Evolutionary conservation across 192 early-diverging fungal genomes (phyloP).

Genomic region (Coemansia biformis): DNA sequence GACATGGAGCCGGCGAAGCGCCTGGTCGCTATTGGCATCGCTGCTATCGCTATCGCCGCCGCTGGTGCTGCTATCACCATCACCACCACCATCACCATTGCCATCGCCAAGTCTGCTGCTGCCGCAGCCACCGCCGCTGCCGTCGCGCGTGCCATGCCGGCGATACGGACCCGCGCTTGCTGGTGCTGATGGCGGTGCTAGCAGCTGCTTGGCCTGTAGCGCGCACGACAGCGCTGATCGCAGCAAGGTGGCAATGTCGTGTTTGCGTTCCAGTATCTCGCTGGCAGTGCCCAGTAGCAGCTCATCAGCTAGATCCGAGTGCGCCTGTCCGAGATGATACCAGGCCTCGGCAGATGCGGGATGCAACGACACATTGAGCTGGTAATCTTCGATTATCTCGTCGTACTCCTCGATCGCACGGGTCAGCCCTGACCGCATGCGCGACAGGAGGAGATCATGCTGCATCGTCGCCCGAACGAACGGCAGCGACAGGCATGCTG

Average conservation of each 20-base stretch:
- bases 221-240: conserved; percentile 32
- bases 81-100: not conserved
- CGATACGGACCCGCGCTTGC: too few relatives aligned
- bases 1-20: conserved; percentile 6
- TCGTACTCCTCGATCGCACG: conserved; percentile 45
- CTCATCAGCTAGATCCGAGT: conserved; percentile 41
- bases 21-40: not conserved
- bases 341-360: conserved; percentile 31
- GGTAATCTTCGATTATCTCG: conserved; percentile 43
- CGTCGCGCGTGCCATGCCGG: too few relatives aligned
- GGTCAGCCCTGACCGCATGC: conserved; percentile 38
- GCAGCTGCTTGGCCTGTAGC: conserved; percentile 26
- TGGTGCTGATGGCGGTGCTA: too few relatives aligned
- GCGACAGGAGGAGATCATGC: conserved; percentile 31
- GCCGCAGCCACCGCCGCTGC: not conserved
- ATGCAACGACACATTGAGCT: conserved; percentile 31
- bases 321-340: conserved; percentile 33
- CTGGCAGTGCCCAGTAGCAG: conserved; percentile 36
- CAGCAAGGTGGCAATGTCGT: conserved; percentile 36
- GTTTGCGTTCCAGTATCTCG: conserved; percentile 22
- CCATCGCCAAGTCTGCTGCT: not conserved
- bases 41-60: too few relatives aligned
- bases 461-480: conserved; percentile 41
- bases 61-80: not conserved
- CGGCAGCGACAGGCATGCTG: conserved; percentile 20